A percentile compares a stretch with the other conserved stretches of the same genome.
These are phyloP conservation scores for Wickerhamomyces queroliae DNA, from an alignment of 805 yeast species.

Conservation along the genomic window DNA sequence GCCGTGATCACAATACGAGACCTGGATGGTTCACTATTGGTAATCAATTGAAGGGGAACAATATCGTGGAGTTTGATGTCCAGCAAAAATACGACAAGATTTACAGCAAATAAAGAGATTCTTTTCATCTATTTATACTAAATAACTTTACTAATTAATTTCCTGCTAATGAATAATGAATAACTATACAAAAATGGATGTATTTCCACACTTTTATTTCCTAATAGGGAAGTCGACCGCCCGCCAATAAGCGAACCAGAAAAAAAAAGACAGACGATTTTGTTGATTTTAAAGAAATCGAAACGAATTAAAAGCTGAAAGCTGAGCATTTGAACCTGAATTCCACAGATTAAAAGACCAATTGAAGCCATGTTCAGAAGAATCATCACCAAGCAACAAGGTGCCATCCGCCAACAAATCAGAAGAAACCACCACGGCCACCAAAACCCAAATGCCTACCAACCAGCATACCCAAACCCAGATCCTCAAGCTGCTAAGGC, in stretches of 20 bases:
- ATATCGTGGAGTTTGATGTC: slow-evolving; percentile 55
- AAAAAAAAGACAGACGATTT: slow-evolving; percentile 6
- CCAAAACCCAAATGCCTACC: slow-evolving; percentile 29
- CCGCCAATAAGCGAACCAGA: slow-evolving; percentile 12
- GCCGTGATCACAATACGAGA: slow-evolving; percentile 77
- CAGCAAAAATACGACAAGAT: slow-evolving; percentile 28
- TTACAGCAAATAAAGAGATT: too few relatives aligned
- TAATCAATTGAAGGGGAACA: slow-evolving; percentile 61
- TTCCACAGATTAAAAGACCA: slow-evolving; percentile 5
- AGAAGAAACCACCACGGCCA: slow-evolving; percentile 15
- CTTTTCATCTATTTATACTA: too few relatives aligned
- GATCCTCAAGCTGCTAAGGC: slow-evolving; percentile 51
- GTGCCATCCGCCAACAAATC: slow-evolving; percentile 1
- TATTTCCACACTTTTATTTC: slow-evolving; percentile 5
- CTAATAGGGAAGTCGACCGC: slow-evolving; percentile 14
- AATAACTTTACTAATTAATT: background rate
- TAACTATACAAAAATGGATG: background rate
- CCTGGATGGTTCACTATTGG: slow-evolving; percentile 93
- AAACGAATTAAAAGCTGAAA: slow-evolving; percentile 5
- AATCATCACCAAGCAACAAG: slow-evolving; percentile 25
- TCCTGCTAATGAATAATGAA: background rate
- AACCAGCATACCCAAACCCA: slow-evolving; percentile 42
- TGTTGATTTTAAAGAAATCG: too few relatives aligned
- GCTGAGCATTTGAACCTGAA: background rate
- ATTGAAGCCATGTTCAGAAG: slow-evolving; percentile 51